Percentiles rank a stretch among this genome's conserved stretches.
phyloP scores from a whole-genome alignment of 306 rosid species.

The Rosa persica region DNA sequence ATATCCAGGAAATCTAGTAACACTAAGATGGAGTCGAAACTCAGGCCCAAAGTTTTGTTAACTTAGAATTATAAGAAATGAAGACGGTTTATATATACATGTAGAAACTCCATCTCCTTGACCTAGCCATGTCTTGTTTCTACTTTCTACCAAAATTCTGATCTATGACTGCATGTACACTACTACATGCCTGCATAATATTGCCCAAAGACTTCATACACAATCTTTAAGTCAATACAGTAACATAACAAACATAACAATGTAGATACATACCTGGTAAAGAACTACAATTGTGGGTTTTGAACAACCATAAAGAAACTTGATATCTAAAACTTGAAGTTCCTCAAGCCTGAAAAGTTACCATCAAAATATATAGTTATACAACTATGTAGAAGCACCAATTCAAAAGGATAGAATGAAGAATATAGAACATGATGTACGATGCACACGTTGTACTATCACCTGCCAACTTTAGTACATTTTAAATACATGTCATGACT shows the following conservation, averaged over 20 bases:
- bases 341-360: constrained; percentile 90
- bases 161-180: not conserved
- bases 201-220: not conserved
- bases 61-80: not conserved
- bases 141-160: not conserved
- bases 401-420: not conserved
- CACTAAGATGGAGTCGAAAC: not conserved
- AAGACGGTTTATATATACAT: not conserved
- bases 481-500: constrained; percentile 8
- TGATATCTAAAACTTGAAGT: constrained; percentile 96
- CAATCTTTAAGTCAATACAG: not conserved
- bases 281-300: constrained; percentile 98
- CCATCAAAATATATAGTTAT: constrained; percentile 11
- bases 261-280: constrained; percentile 59
- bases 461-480: constrained; percentile 9
- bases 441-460: not conserved
- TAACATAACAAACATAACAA: not conserved
- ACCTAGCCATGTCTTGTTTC: not conserved
- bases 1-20: not conserved
- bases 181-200: not conserved
- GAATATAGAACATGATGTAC: not conserved
- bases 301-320: constrained; percentile 93
- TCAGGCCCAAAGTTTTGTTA: not conserved
- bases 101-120: not conserved
- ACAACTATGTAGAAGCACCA: not conserved